Base-by-base conservation (phyloP, 352 stramenopile species). In the Phytophthora sojae region DNA sequence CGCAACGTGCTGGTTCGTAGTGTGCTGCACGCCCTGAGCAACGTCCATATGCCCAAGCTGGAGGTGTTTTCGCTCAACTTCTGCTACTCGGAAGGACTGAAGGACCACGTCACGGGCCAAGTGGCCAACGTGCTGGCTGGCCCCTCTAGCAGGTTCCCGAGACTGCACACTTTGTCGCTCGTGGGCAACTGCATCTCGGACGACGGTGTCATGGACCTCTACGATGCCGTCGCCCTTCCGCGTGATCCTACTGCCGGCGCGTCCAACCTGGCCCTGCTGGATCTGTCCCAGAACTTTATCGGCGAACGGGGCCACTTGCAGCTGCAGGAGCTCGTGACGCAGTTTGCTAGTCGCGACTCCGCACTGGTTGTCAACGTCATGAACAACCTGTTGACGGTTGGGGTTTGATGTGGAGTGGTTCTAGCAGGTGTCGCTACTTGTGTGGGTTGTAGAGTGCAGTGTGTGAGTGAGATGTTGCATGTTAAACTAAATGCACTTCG, bases 171-270 rank as follows among this genome's bases (percentile, higher is more conserved):
- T 51, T 55, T 90, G 9, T 79, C 75, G 5, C 65, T 90, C 4
- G 66, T 72, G 3, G 82, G 82, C 50, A 90, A 90, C 59, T 85
- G 82, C 63, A 83, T 90, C 61, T 81, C 82, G 19, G 82, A 90
- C 58, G 80, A 84, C 21, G 80, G 78, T 21, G 60, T 76, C 7
- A 56, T 77, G 56, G 68, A 76, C 30, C 65, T 90, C 7, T 81
- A 74, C 44, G 72, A 81, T 42, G 77, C 77, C 2, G 47, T 84
- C 30, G 35, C 71, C 7, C 67, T 73, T 3, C 68, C 65, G 12
- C 55, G 54, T 5, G 19, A 39, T 32, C 12, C 6, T 9, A 29
- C 21, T 6, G 30, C 45, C 17, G 35, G 55, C 37, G 55, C 39
- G 26, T 67, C 53, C 53, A 52, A 37, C 50, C 61, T 69, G 44